These are phyloP conservation scores for Aspergillus cristatus DNA, from an alignment of 495 filamentous ascomycete genomes.

Conservation along the genomic window DNA sequence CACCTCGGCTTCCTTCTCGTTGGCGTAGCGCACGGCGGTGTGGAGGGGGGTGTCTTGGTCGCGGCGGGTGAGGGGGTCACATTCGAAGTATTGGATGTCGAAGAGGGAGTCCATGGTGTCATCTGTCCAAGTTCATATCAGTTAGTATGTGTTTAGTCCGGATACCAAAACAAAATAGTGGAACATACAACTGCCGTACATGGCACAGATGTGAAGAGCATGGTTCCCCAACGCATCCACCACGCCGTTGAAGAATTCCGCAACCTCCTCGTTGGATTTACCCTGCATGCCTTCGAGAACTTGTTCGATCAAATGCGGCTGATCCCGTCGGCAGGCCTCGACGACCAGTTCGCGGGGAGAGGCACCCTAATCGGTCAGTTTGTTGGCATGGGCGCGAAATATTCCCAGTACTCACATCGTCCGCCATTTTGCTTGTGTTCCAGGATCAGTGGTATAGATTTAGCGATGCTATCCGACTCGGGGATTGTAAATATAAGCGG, in stretches of 20 bases:
- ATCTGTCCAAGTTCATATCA: conserved; percentile 44
- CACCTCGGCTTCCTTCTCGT: conserved; percentile 53
- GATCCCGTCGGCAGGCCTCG: conserved; percentile 89
- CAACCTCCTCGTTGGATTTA: conserved; percentile 46
- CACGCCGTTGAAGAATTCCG: conserved; percentile 71
- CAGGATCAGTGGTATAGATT: too few species aligned
- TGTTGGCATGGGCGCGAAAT: conserved; percentile 8
- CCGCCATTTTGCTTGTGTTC: conserved; percentile 33
- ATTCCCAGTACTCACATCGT: conserved; percentile 26
- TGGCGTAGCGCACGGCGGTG: conserved; percentile 76
- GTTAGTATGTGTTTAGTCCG: too few species aligned
- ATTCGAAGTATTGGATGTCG: conserved; percentile 90
- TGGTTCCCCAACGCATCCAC: conserved; percentile 78
- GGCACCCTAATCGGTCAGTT: conserved; percentile 56
- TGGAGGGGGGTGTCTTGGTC: conserved; percentile 91
- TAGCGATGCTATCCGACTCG: too few species aligned
- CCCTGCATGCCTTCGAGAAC: conserved; percentile 35
- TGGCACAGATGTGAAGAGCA: conserved; percentile 81
- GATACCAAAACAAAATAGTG: too few species aligned
- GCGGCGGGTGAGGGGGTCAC: conserved; percentile 71
- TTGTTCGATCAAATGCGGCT: conserved; percentile 67
- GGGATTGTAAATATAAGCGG: not conserved
- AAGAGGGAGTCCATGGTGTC: conserved; percentile 87
- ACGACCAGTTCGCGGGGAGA: conserved; percentile 76
- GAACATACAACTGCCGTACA: conserved; percentile 71